Evolutionary conservation across 768 basidiomycete genomes (phyloP), one percentile per base, ranked within the genome.

Genomic region (Gymnopilus junonius): DNA sequence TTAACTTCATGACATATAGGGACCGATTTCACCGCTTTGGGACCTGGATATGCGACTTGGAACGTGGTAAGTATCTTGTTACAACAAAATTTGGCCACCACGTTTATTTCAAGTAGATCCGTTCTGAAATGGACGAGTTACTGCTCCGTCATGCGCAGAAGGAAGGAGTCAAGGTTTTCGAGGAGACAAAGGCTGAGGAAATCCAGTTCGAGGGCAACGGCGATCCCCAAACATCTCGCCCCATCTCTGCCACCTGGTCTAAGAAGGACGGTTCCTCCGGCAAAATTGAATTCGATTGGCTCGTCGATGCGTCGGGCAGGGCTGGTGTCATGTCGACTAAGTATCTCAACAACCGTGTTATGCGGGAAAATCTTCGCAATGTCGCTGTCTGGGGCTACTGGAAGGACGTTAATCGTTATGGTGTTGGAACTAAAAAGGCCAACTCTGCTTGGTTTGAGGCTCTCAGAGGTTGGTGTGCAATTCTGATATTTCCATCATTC

Each of bases 321-420:
- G 74, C 76, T 0, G 89, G 89, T 2, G 67, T 90, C 63, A 77
- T 90, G 72, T 86, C 85, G 1, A 83, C 82, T 14, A 83, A 82
- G 50, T 87, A 89, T 64, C 75, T 89, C 37, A 79, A 82, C 55
- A 86, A 87, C 62, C 77, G 89, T 17, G 76, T 75, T 32, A 83
- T 83, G 71, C 87, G 83, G 34, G 75, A 81, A 42, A 78, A 79
- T 2, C 69, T 90, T 51, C 80, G 77, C 62, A 90, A 89, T 63
- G 78, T 89, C 15, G 89, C 89, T 1, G 74, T 82, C 20, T 91
- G 89, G 89, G 87, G 86, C 1, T 91, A 91, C 65, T 91, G 87
- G 87, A 77, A 68, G 27, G 84, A 80, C 2, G 76, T 79, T 8
- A 76, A 75, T 2, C 77, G 73, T 58, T 89, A 85, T 65, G 76